Percentiles rank a stretch among this genome's conserved stretches.
Evolutionary conservation across 2,329 filamentous ascomycete genomes (phyloP).

Genomic region (Diaporthe citrichinensis): DNA sequence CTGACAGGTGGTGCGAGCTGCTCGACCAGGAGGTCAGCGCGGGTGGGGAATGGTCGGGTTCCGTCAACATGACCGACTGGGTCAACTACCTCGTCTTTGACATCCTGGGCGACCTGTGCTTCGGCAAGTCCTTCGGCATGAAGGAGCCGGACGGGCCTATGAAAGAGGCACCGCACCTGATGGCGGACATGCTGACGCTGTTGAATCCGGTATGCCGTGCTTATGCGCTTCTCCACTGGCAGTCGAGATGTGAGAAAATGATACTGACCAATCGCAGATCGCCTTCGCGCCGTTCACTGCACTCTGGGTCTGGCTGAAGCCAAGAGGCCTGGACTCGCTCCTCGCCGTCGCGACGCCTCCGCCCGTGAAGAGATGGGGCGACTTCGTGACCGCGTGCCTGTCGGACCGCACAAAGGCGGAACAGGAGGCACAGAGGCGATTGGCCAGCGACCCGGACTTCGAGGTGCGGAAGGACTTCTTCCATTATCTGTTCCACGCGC

Average conservation of each 20-base stretch:
- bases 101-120: conserved; percentile 43
- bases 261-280: conserved; percentile 41
- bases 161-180: conserved; percentile 31
- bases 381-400: conserved; percentile 45
- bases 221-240: not conserved
- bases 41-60: conserved; percentile 29
- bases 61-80: conserved; percentile 37
- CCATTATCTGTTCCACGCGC: conserved; percentile 45
- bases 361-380: conserved; percentile 43
- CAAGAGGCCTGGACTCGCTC: conserved; percentile 44
- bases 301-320: conserved; percentile 47
- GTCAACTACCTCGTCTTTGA: conserved; percentile 40
- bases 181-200: conserved; percentile 41
- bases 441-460: conserved; percentile 27
- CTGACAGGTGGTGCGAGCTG: conserved; percentile 37
- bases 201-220: conserved; percentile 40
- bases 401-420: conserved; percentile 42
- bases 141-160: conserved; percentile 41
- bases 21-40: conserved; percentile 38
- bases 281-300: conserved; percentile 44
- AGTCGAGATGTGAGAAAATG: not conserved
- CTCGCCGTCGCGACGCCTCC: conserved; percentile 44
- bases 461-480: conserved; percentile 47
- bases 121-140: conserved; percentile 43
- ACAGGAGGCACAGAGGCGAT: conserved; percentile 28